Evolutionary conservation across 139 green algal species (phyloP), one percentile per base, ranked within the genome.

Genomic region (Volvox africanus): DNA sequence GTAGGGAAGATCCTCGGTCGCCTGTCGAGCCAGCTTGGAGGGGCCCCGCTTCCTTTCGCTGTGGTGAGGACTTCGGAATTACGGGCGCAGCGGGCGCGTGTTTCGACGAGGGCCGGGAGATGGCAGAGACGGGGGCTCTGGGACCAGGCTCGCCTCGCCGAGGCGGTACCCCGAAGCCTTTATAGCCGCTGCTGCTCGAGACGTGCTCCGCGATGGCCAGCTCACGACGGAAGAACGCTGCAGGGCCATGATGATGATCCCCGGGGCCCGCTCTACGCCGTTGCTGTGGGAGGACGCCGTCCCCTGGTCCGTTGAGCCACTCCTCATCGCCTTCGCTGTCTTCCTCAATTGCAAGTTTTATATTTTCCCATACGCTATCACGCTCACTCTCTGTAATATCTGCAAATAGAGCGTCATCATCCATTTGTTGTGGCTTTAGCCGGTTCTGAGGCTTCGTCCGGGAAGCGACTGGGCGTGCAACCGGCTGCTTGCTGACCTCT

Each of bases 151-250:
- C 65, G 80, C 21, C 18, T 32, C 16, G 78, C 13, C 22, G 37
- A 17, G n/a, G 79, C 22, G 82, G 62, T 68, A 18, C 6, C 24
- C 83, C 83, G 35, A 88, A 88, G 83, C 83, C 83, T 22, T 62
- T 77, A 28, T 80, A 88, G 24, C 83, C 65, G 2, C 67, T 80
- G 21, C n/a, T 80, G 83, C 36, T 81, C 2, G 36, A 36, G 16
- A 88, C 83, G 0, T 36, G 83, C 24, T 86, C 55, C 9, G 1
- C 6, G 21, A 0, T 28, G 69, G 44, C 9, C 44, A 55, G 9
- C 44, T 5, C 44, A 55, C 9, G 44, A 9, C 44, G 44, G 9
- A 9, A 65, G 0, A 32, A 35, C 67, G 55, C 2, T 1, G 55
- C 6, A 18, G 36, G 2, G 28, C 16, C 68, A 12, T 50, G 18